Conservation (phyloP, 202 grass and related monocot genomes). For the Saccharum hybrid region DNA sequence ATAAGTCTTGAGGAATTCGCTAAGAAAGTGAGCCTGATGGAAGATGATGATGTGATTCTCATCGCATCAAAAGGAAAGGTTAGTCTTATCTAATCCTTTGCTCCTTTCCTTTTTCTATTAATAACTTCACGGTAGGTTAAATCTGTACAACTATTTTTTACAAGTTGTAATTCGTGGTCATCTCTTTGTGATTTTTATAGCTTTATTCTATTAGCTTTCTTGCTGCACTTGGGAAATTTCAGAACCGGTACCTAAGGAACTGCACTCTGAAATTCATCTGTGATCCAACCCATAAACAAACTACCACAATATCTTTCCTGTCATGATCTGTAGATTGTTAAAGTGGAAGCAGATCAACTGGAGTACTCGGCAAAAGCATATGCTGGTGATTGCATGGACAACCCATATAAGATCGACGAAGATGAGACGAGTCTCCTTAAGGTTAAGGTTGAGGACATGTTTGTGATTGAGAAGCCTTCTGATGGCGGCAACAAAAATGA, state of each 20-base stretch:
- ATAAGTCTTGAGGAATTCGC: slow-evolving; percentile 51
- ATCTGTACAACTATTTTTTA: background rate
- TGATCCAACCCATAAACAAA: slow-evolving; percentile 13
- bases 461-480: background rate
- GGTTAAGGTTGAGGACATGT: background rate
- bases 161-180: too few species aligned
- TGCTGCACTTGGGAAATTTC: background rate
- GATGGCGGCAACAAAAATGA: background rate
- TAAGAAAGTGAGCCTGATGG: slow-evolving; percentile 43
- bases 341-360: slow-evolving; percentile 19
- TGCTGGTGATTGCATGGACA: slow-evolving; percentile 8
- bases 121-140: background rate
- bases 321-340: slow-evolving; percentile 45
- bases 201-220: background rate
- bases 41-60: slow-evolving; percentile 54
- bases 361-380: background rate
- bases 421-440: background rate
- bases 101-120: background rate
- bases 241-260: background rate
- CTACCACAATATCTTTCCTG: slow-evolving; percentile 24
- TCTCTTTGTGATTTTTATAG: background rate
- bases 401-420: slow-evolving; percentile 19
- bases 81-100: background rate
- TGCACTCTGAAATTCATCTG: background rate
- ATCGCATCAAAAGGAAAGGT: slow-evolving; percentile 61